Base-by-base conservation (phyloP, 257 asterid species). In the Asclepias syriaca region DNA sequence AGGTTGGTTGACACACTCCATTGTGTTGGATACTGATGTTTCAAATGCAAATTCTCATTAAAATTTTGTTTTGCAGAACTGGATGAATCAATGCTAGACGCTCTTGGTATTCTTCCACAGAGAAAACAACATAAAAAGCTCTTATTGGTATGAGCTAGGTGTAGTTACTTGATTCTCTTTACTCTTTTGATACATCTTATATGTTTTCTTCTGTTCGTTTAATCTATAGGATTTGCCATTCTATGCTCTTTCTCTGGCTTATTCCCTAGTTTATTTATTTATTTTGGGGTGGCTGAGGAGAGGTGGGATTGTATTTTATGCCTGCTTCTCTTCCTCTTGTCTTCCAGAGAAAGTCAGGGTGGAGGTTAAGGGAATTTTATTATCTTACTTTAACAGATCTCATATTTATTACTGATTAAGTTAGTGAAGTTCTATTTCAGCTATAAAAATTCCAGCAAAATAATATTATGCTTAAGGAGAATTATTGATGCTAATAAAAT, bases 51-150 rank as follows among this genome's bases (percentile, higher is more conserved):
- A 65, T 66, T 67, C 78, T 80, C 70, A 81, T 29, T 32, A 63
- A 68, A 71, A 66, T 64, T 49, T 65, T 51, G 74, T 72, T 63
- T 66, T 84, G 80, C 91, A 94, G 99, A 94, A 84, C 83, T 94
- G 82, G 96, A 94, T 72, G 99, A 94, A 80, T 86, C 96, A 56
- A 94, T 88, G 84, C 90, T 91, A 75, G 99, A 94, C 77, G 98
- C 98, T 77, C 93, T 94, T 79, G 99, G 99, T 71, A 88, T 95
- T 82, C 97, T 95, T 74, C 99, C 98, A 59, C 97, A 92, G 75
- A 85, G 98, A 70, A 95, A 92, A 84, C 98, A 92, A 71, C 98
- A 90, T 77, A 95, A 95, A 77, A 92, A 90, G 81, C 88, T 87
- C 77, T 86, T 95, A 69, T 82, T 95, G 34, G 63, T 95, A 91